Base-by-base conservation (phyloP, 345 rosid species). In the Lumnitzera littorea region DNA sequence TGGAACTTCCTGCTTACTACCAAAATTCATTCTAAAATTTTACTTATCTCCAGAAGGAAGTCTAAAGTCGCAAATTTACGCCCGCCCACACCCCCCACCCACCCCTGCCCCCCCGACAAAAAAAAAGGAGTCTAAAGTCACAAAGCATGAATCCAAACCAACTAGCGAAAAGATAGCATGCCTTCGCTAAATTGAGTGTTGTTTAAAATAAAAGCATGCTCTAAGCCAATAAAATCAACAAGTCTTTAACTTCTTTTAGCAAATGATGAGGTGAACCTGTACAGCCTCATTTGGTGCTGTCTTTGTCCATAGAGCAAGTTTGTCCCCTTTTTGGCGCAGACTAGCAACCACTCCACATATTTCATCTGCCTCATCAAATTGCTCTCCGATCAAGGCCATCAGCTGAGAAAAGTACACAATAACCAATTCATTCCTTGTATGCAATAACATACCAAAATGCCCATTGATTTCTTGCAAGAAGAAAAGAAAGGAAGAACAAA, bases 321-420 rank as follows among this genome's bases (percentile, higher is more conserved):
- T 91, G 70, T 91, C 91, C 70, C 78, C 88, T 87, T 78, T 82
- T 51, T 46, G 89, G n/a, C 98, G 98, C 20, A 84, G 84, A 54
- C 91, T 89, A 56, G 89, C 98, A 72, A 91, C 98, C 54, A 85
- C 95, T 48, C 98, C 98, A 59, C 95, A 91, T 51, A 91, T 84
- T 79, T 91, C 98, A 69, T 87, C 95, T 0, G 83, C 75, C 60
- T 91, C 98, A 50, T 89, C 95, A 55, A 89, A 85, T 72, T 89
- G 96, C 85, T 89, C 98, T 62, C 98, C 98, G 3, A 91, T 87
- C 69, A 91, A 79, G 62, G 89, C 98, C 98, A 91, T 80, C 83
- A 89, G 50, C 98, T 91, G 52, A 50, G 16, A 43, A 62, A 55
- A 25, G 17, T n/a, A 59, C 20, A 20, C 61, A 29, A 5, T 16